These are phyloP conservation scores for Uncinocarpus reesii DNA, from an alignment of 2,329 filamentous ascomycete genomes.

Conservation along the genomic window DNA sequence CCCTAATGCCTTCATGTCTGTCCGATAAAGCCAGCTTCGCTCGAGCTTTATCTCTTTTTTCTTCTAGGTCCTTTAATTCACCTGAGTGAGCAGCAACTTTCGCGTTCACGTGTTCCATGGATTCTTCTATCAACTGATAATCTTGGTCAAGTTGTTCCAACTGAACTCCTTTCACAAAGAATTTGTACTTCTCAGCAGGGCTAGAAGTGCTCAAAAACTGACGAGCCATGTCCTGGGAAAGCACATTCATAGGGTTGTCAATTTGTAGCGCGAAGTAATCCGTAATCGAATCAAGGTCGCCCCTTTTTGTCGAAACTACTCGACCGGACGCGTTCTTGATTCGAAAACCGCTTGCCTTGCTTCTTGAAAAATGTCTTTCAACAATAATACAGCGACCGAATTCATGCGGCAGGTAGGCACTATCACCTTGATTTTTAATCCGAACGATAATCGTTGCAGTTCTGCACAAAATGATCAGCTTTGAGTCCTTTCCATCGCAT, in stretches of 20 bases:
- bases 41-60: slow-evolving; percentile 50
- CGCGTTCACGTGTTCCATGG: slow-evolving; percentile 59
- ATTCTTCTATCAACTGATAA: slow-evolving; percentile 73
- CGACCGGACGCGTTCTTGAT: slow-evolving; percentile 63
- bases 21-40: slow-evolving; percentile 55
- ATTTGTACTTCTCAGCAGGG: slow-evolving; percentile 81
- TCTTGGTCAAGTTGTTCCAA: slow-evolving; percentile 86
- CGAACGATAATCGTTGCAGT: slow-evolving; percentile 61
- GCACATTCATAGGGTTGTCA: slow-evolving; percentile 89
- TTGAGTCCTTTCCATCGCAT: neutral
- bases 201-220: slow-evolving; percentile 83
- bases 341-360: slow-evolving; percentile 72
- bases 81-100: slow-evolving; percentile 53
- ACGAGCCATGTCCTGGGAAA: slow-evolving; percentile 89
- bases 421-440: slow-evolving; percentile 80
- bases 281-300: slow-evolving; percentile 81
- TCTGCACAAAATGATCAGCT: slow-evolving; percentile 21
- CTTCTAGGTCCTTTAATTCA: slow-evolving; percentile 53
- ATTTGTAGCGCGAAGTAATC: slow-evolving; percentile 91
- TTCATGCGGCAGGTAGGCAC: slow-evolving; percentile 69
- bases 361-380: slow-evolving; percentile 75
- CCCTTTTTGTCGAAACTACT: slow-evolving; percentile 69
- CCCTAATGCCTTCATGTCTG: slow-evolving; percentile 55
- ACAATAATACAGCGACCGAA: slow-evolving; percentile 80
- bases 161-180: slow-evolving; percentile 90